Evolutionary conservation across 495 filamentous ascomycete species (phyloP), one percentile per base, ranked within the genome.

Genomic region (Penicillium samsonianum): DNA sequence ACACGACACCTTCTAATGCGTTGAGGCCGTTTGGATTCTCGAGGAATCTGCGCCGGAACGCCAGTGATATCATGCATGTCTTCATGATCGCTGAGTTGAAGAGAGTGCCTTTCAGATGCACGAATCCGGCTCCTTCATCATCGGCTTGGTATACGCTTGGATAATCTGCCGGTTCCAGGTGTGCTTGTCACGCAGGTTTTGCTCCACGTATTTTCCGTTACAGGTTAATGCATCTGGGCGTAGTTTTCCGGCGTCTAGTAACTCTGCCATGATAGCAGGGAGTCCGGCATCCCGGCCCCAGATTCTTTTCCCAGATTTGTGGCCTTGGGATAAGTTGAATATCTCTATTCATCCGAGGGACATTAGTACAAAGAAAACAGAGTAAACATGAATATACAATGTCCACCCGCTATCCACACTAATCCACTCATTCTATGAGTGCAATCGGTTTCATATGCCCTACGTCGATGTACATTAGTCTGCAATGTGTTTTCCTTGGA

Each of bases 61-160:
- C n/a, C n/a, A n/a, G n/a, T n/a, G n/a, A n/a, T n/a, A n/a, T n/a
- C n/a, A n/a, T n/a, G n/a, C n/a, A n/a, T n/a, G n/a, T n/a, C n/a
- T n/a, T n/a, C n/a, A n/a, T n/a, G n/a, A n/a, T n/a, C n/a, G n/a
- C n/a, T n/a, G n/a, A n/a, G n/a, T n/a, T n/a, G n/a, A n/a, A n/a
- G n/a, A n/a, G n/a, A n/a, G n/a, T n/a, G n/a, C n/a, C n/a, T n/a
- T n/a, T n/a, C n/a, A n/a, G n/a, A n/a, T n/a, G n/a, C n/a, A 67
- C 81, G 50, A 83, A 81, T 1, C 78, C 79, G 9, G 79, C 80
- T 80, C 71, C 3, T 64, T 53, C 62, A 77, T 68, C 17, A 83
- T 60, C 0, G 80, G 79, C 9, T 80, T 65, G 22, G 65, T 63
- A 58, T 75, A 80, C 1, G 70, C 60, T 31, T 68, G 65, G 58